Evolutionary conservation across 352 stramenopile genomes (phyloP), one percentile per base, ranked within the genome.

Genomic region (Hyaloperonospora arabidopsidis): DNA sequence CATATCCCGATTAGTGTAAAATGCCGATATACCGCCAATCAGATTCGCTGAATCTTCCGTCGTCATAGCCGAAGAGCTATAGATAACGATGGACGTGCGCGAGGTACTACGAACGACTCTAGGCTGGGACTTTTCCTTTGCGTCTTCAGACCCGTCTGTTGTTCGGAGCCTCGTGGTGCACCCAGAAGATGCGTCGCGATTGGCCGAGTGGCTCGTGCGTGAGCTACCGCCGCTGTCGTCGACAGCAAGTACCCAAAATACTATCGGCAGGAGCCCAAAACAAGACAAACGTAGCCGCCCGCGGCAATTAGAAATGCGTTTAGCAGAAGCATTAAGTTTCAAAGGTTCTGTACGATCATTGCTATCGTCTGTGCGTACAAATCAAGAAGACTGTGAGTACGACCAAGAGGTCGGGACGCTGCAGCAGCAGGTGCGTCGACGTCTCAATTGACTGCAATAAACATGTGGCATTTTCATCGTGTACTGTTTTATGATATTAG

Each of bases 101-200:
- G 57, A 61, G 6, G 59, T 55, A 14, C 59, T 86, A 46, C 45
- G 50, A 23, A 29, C 45, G 43, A 43, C 62, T 57, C 54, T 89
- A 23, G 61, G 56, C 52, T 85, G 72, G 63, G 45, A 65, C 29
- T 82, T 79, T 40, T 70, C 72, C n/a, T 89, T 74, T 60, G 56
- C 65, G 35, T 79, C 70, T 10, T 62, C 48, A 0, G 70, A 85
- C 39, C 52, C 72, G 8, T 19, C 29, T 0, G 61, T 75, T 28
- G 65, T 68, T 44, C 79, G 79, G 6, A 84, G 74, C 22, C 61
- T 89, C 5, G 70, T 87, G 23, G 45, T 64, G 35, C 56, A 73
- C 18, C 69, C 70, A 19, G 60, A 49, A 41, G 61, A 68, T 28
- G 15, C 50, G 1, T 10, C 57, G 25, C 61, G 55, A 41, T 62